These are phyloP conservation scores for Fusarium nanum DNA, from an alignment of 2,329 filamentous ascomycete species.

Conservation along the genomic window DNA sequence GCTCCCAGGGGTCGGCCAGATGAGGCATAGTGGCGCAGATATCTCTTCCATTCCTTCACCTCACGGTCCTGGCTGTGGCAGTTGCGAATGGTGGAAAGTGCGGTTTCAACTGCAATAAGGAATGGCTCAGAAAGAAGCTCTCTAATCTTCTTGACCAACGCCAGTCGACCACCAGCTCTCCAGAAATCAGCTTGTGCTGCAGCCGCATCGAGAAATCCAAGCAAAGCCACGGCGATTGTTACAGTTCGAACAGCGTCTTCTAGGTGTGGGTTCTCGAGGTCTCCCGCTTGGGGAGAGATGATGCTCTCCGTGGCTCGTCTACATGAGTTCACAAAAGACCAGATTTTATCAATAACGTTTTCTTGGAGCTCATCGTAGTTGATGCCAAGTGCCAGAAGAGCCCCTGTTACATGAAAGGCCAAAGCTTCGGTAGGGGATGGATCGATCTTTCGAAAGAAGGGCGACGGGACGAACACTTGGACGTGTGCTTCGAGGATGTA, in stretches of 20 bases:
- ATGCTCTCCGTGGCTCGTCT: conserved; percentile 68
- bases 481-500: conserved; percentile 88
- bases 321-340: conserved; percentile 79
- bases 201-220: conserved; percentile 89
- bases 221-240: conserved; percentile 83
- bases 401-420: conserved; percentile 80
- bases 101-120: conserved; percentile 86
- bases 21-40: conserved; percentile 83
- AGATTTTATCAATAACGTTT: conserved; percentile 73
- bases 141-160: conserved; percentile 77
- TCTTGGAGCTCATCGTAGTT: conserved; percentile 77
- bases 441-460: conserved; percentile 83
- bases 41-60: conserved; percentile 88
- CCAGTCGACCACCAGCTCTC: conserved; percentile 77
- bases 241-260: conserved; percentile 77
- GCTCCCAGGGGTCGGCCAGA: conserved; percentile 85
- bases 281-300: conserved; percentile 64
- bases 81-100: conserved; percentile 90
- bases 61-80: conserved; percentile 72
- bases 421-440: conserved; percentile 91
- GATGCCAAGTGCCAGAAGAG: conserved; percentile 82
- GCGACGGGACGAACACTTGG: conserved; percentile 82
- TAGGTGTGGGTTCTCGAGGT: conserved; percentile 68
- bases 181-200: conserved; percentile 85
- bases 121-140: conserved; percentile 85